Conservation (phyloP, 2,329 filamentous ascomycete genomes). For the Fulvia fulva region DNA sequence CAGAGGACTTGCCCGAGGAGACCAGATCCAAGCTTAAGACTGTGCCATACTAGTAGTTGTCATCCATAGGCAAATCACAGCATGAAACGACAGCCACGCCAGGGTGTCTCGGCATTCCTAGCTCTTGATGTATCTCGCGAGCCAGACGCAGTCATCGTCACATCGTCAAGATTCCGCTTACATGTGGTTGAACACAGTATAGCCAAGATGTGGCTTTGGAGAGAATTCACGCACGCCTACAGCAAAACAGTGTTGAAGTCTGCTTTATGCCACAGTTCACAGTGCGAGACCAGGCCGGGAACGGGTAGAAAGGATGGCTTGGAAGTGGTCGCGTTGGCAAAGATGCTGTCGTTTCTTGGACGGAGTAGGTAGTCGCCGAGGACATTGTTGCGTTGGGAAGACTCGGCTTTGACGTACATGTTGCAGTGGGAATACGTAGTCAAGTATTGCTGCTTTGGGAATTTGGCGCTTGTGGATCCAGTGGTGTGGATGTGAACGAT, state of each 20-base stretch:
- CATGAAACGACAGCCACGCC: not conserved
- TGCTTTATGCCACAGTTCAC: not conserved
- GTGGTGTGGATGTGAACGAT: not conserved
- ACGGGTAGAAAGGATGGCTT: no score
- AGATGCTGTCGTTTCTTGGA: not conserved
- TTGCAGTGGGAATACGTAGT: not conserved
- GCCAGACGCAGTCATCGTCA: no score
- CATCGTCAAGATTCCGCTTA: not conserved
- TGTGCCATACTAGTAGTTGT: constrained; percentile 65
- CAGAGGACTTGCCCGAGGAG: constrained; percentile 71
- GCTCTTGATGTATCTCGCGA: not conserved
- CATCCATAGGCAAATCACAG: not conserved
- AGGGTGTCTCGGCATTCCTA: not conserved
- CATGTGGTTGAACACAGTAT: not conserved
- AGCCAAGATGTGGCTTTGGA: not conserved
- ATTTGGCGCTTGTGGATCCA: not conserved
- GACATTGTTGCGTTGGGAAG: not conserved
- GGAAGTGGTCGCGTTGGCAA: no score
- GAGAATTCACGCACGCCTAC: not conserved
- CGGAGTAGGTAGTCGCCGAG: not conserved
- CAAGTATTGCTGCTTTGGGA: not conserved
- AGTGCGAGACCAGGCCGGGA: not conserved
- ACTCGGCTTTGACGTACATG: not conserved
- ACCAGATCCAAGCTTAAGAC: constrained; percentile 64
- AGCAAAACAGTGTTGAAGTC: not conserved